These are phyloP conservation scores for Paramarasmius palmivorus DNA, from an alignment of 1,284 basidiomycete genomes.

Conservation along the genomic window DNA sequence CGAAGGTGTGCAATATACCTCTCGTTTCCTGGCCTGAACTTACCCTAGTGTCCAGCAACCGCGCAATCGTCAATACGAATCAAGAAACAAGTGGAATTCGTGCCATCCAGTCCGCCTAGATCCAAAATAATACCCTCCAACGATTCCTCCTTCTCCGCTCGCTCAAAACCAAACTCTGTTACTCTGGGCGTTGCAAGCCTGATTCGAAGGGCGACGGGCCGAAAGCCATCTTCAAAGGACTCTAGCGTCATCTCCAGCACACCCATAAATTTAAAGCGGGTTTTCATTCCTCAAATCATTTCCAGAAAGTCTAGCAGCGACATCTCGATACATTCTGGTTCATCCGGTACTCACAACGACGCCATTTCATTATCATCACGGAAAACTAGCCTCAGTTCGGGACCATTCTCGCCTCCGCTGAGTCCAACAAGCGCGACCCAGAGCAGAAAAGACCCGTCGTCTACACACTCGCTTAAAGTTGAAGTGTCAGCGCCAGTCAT, in stretches of 20 bases:
- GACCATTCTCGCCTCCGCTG: slow-evolving; percentile 9
- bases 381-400: slow-evolving; percentile 14
- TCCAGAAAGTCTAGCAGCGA: slow-evolving; percentile 38
- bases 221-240: slow-evolving; percentile 30
- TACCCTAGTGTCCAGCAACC: background rate
- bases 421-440: background rate
- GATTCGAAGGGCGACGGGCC: slow-evolving; percentile 49
- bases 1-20: background rate
- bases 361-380: slow-evolving; percentile 16
- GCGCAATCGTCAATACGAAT: slow-evolving; percentile 5
- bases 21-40: background rate
- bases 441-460: background rate
- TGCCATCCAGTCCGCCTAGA: background rate
- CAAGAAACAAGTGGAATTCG: slow-evolving; percentile 20
- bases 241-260: slow-evolving; percentile 31
- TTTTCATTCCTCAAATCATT: slow-evolving; percentile 37
- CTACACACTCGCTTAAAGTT: background rate
- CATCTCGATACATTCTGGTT: slow-evolving; percentile 21
- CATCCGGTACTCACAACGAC: slow-evolving; percentile 14
- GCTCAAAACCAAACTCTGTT: slow-evolving; percentile 45
- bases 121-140: slow-evolving; percentile 8
- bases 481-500: slow-evolving; percentile 10
- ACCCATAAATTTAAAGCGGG: slow-evolving; percentile 32
- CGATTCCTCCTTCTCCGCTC: slow-evolving; percentile 13
- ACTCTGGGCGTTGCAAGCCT: slow-evolving; percentile 55